Base-by-base conservation (phyloP, 352 stramenopile species). In the Thraustotheca clavata region DNA sequence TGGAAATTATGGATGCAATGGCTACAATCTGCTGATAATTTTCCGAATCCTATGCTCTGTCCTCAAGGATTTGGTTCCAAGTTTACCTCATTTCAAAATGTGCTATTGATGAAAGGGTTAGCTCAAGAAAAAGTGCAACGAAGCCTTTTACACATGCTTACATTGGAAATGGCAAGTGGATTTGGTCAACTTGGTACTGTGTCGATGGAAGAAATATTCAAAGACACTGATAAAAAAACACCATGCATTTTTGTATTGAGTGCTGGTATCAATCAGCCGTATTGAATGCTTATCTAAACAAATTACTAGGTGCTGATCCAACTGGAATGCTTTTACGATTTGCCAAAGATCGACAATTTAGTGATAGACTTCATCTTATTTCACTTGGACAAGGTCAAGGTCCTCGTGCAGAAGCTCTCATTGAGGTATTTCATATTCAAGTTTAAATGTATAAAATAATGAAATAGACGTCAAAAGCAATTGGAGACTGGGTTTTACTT, bases 221-320 rank as follows among this genome's bases (percentile, higher is more conserved):
- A 73, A 49, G 89, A 97, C 50, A 92, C 89, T 7, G 87, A 97
- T 41, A 79, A 87, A 33, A 91, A 89, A 57, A 97, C 91, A 8
- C 91, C 91, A 11, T 96, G 91, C 60, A 96, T 98, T 62, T 98
- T 98, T 60, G 90, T 98, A 39, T 67, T 98, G 2, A 96, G 86
- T 0, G 89, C 86, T 3, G 91, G 39, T 47, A 4, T 24, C 16
- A 18, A 20, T 18, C 16, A 43, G 20, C 20, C 16, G 38, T 18
- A 16, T 43, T 20, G 4, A 47, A 24, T 4, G 39, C 39, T 47
- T 47, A 24, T 47, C 39, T 2, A n/a, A 47, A 5, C n/a, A n/a
- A 24, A 4, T 47, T 47, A 2, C n/a, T 4, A 47, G 39, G 91
- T 3, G 91, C 91, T 0, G 91, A 98, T 57, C 91, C 91, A 7